Conservation (phyloP, 2,329 filamentous ascomycete genomes). For the Calonectria montana region DNA sequence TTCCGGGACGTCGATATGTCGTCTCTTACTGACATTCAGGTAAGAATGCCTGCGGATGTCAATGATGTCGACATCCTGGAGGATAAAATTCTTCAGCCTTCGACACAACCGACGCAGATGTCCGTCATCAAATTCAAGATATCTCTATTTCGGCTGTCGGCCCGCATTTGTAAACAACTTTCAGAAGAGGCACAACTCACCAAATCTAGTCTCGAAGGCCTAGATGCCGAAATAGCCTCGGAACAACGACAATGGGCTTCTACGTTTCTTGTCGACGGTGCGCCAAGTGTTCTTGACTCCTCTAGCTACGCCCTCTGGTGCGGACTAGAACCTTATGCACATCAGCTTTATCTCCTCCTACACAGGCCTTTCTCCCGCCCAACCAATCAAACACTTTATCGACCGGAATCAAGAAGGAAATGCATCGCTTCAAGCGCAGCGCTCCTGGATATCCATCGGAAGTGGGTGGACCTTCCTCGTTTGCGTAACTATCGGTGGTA, state of each 20-base stretch:
- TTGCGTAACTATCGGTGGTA: conserved; percentile 30
- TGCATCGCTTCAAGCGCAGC: conserved; percentile 23
- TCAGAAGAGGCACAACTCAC: background rate
- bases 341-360: conserved; percentile 32
- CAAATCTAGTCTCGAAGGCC: too few relatives aligned
- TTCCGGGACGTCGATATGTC: conserved; percentile 28
- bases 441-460: conserved; percentile 25
- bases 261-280: conserved; percentile 18
- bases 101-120: conserved; percentile 9
- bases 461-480: conserved; percentile 26
- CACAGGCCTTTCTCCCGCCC: conserved; percentile 25
- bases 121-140: conserved; percentile 26
- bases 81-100: background rate
- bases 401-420: conserved; percentile 10
- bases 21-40: conserved; percentile 16
- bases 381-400: conserved; percentile 1
- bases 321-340: conserved; percentile 27
- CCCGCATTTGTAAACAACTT: conserved; percentile 17
- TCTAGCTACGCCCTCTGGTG: conserved; percentile 25
- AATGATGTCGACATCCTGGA: conserved; percentile 23
- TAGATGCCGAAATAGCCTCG: background rate
- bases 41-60: conserved; percentile 9
- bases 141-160: conserved; percentile 25
- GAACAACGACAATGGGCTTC: conserved; percentile 26
- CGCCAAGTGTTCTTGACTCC: conserved; percentile 22